Base-by-base conservation (phyloP, 495 filamentous ascomycete genomes). In the Saxophila tyrrhenica region DNA sequence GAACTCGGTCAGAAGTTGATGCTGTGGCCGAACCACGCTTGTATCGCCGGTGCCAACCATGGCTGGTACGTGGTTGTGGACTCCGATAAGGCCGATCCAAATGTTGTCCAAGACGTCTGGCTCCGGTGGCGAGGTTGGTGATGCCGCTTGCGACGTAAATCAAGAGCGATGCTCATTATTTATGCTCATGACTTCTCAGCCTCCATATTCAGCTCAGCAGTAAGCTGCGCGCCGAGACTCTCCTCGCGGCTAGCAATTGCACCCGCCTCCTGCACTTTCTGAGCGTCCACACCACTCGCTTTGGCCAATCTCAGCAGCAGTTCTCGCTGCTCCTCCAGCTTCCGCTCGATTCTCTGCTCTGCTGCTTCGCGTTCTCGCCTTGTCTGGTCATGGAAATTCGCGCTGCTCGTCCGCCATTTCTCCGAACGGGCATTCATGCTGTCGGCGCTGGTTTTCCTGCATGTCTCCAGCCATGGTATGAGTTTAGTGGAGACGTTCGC, bases 21-120 rank as follows among this genome's bases (percentile, higher is more conserved):
- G 47, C 71, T 94, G 11, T 91, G 82, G 76, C 87, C 89, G 0
- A 94, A 94, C 62, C 89, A 95, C 68, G 78, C 85, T 39, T 94
- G 89, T 62, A 83, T 92, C 49, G 79, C 86, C 3, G 83, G 85
- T 0, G 82, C 81, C 0, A 78, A 79, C 1, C 84, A 81, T 65
- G 81, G 78, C 7, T 90, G 77, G 70, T 94, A 89, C 67, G 69
- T 89, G 29, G 70, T 94, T 22, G 80, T 94, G 3, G 86, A 94
- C 67, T 80, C 77, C 23, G 50, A 63, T 15, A 69, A 75, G 38
- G 67, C 63, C 10, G 69, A 72, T 56, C 70, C 76, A 49, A 75
- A 82, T 38, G 50, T 58, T 15, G 54, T 72, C 25, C 22, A 44
- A 16, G 70, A 72, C 55, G 62, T 71, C 11, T 72, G 70, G 70